A percentile compares a stretch with the other conserved stretches of the same genome.
Conservation (phyloP, 768 basidiomycete species). For the Brasilioporus rufonigricans region DNA sequence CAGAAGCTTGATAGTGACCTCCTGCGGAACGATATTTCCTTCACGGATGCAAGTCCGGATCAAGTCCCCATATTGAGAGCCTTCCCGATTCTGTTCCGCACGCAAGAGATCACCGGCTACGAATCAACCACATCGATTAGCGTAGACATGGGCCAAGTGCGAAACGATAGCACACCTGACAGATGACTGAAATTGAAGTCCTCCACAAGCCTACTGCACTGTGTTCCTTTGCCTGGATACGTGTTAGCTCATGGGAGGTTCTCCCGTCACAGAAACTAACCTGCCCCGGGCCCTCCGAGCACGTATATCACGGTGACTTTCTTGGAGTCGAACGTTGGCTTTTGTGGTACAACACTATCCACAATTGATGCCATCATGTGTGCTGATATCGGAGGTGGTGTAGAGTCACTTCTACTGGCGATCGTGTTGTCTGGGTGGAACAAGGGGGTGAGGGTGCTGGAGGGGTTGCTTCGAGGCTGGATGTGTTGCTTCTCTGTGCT, state of each 20-base stretch:
- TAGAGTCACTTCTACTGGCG: conserved; percentile 24
- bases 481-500: conserved; percentile 51
- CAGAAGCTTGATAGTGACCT: conserved; percentile 93
- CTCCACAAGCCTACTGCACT: conserved; percentile 79
- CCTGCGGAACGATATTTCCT: conserved; percentile 93
- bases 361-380: conserved; percentile 15
- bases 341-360: conserved; percentile 3
- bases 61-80: conserved; percentile 77
- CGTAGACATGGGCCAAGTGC: conserved; percentile 5
- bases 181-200: conserved; percentile 91
- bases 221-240: conserved; percentile 87
- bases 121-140: conserved; percentile 2
- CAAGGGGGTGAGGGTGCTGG: conserved; percentile 62
- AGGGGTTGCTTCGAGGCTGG: conserved; percentile 62
- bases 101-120: conserved; percentile 96
- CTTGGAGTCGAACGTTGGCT: conserved; percentile 52
- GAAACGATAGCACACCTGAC: conserved; percentile 57
- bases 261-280: conserved; percentile 38
- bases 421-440: conserved; percentile 51
- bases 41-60: conserved; percentile 88
- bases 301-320: conserved; percentile 92
- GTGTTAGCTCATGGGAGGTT: conserved; percentile 3
- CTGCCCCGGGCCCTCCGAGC: conserved; percentile 95
- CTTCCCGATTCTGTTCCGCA: conserved; percentile 86
- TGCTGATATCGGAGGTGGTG: background rate